These are phyloP conservation scores for Paulownia fortunei DNA, from an alignment of 257 asterid genomes.

Conservation along the genomic window DNA sequence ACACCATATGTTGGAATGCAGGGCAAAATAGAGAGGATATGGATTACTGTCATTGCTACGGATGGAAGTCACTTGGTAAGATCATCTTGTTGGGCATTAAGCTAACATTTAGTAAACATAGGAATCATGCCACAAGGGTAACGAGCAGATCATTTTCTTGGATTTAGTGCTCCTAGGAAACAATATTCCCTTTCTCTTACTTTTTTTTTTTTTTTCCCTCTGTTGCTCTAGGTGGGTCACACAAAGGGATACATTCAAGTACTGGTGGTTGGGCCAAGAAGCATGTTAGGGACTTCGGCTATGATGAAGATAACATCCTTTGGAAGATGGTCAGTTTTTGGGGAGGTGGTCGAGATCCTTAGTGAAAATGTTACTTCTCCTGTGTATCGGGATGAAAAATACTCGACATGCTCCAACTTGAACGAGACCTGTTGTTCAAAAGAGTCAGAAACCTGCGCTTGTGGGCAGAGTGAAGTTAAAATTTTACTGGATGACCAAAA, in stretches of 20 bases:
- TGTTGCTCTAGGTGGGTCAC: conserved; percentile 82
- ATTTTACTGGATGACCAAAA: conserved; percentile 32
- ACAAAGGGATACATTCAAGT: conserved; percentile 97
- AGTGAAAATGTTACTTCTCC: conserved; percentile 35
- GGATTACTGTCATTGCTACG: conserved; percentile 89
- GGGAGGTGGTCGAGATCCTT: conserved; percentile 81
- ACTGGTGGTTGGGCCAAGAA: conserved; percentile 77
- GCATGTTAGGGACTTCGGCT: conserved; percentile 87
- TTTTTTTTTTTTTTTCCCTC: too few species aligned
- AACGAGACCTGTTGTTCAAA: conserved; percentile 63
- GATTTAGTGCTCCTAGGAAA: conserved; percentile 11
- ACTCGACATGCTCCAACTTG: conserved; percentile 45
- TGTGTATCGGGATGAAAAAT: too few species aligned
- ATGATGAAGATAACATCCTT: conserved; percentile 76
- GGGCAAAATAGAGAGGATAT: conserved; percentile 80
- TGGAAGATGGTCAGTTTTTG: conserved; percentile 97
- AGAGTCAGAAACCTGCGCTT: conserved; percentile 62
- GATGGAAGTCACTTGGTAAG: conserved; percentile 92
- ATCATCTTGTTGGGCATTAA: not conserved
- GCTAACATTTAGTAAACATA: not conserved
- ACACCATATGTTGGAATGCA: conserved; percentile 86
- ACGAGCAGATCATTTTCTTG: not conserved
- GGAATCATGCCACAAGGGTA: too few species aligned
- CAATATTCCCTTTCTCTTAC: conserved; percentile 2
- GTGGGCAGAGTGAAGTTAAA: too few species aligned